phyloP scores from a whole-genome alignment of 306 rosid genomes.

The cucumber (Cucumis sativus) region Cucumber_9930_V3 NC_026661.2:19357501-19358000 shows the following conservation, averaged over 20 bases:
- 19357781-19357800: conserved; percentile 98
- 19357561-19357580: conserved; percentile 86
- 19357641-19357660: conserved; percentile 92
- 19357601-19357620: conserved; percentile 81
- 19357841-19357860: conserved; percentile 95
- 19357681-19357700: conserved; percentile 88
- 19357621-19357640: conserved; percentile 90
- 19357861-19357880: conserved; percentile 95
- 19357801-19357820: conserved; percentile 95
- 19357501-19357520: conserved; percentile 94
- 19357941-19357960: conserved; percentile 88
- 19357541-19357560: conserved; percentile 99
- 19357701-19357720: conserved; percentile 78
- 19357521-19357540: conserved; percentile 97
- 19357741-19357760: conserved; percentile 99
- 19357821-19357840: conserved; percentile 86
- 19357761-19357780: conserved; percentile 91
- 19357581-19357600: conserved; percentile 99
- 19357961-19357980: conserved; percentile 88
- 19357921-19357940: conserved; percentile 80
- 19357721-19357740: conserved; percentile 99
- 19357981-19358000: conserved; percentile 95
- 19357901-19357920: conserved; percentile 96
- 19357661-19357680: conserved; percentile 99
- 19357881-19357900: conserved; percentile 91